These are phyloP conservation scores for Mortierella polycephala DNA, from an alignment of 371 early-diverging fungal genomes.

Conservation along the genomic window DNA sequence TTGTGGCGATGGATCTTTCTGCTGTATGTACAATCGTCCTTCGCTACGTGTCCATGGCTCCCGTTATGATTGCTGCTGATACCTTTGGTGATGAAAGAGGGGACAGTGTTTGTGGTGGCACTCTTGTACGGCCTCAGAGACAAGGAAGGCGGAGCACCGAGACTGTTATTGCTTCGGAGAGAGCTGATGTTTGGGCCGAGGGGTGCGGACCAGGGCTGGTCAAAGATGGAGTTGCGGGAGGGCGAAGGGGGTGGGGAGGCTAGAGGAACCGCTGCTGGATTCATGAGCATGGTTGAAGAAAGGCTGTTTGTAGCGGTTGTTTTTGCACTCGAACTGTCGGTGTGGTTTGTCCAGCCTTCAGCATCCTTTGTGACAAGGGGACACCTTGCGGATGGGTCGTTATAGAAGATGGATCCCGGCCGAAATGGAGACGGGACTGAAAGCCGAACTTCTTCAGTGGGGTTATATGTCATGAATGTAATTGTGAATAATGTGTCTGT, in stretches of 20 bases:
- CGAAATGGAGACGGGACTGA: slow-evolving; percentile 19
- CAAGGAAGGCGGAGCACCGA: not conserved
- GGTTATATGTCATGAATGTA: not conserved
- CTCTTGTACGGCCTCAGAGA: not conserved
- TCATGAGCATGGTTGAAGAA: not conserved
- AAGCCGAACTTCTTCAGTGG: not conserved
- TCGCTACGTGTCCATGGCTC: not conserved
- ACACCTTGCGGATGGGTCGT: slow-evolving; percentile 4
- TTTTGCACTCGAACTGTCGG: not conserved
- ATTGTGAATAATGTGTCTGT: not conserved
- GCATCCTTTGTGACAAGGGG: not conserved
- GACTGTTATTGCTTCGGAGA: slow-evolving; percentile 17
- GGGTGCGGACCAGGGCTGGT: slow-evolving; percentile 39
- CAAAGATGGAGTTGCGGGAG: slow-evolving; percentile 52
- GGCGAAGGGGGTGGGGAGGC: slow-evolving; percentile 52
- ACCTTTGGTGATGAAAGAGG: not conserved
- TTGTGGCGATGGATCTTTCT: slow-evolving; percentile 20
- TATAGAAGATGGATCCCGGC: slow-evolving; percentile 47
- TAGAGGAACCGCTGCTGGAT: slow-evolving; percentile 19
- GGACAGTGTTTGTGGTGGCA: not conserved
- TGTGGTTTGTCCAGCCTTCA: not conserved
- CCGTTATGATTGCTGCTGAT: not conserved
- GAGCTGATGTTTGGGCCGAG: slow-evolving; percentile 41
- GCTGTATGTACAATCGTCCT: slow-evolving; percentile 7
- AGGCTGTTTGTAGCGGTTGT: not conserved